A percentile compares a stretch with the other conserved stretches of the same genome.
Evolutionary conservation across 2,329 filamentous ascomycete genomes (phyloP).

Genomic region (Sarocladiaceae sp.): DNA sequence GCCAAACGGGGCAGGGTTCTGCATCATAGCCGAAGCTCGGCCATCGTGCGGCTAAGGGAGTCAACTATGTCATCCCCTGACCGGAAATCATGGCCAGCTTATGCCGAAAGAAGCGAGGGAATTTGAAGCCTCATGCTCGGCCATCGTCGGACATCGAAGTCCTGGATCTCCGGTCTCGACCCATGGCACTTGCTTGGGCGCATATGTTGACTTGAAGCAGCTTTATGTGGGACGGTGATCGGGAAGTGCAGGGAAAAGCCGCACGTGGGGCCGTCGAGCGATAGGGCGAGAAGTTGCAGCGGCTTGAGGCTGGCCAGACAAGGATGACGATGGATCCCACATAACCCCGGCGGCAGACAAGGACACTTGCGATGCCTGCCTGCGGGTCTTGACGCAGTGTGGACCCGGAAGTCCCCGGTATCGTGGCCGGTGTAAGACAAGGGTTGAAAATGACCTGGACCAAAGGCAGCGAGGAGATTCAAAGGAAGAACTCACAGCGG

Average conservation of each 20-base stretch:
- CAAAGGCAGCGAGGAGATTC: no score
- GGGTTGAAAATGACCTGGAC: no score
- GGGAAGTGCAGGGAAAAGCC: neutral
- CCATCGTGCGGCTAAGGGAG: neutral
- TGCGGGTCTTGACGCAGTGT: constrained; percentile 3
- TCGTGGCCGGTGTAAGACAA: neutral
- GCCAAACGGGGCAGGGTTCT: neutral
- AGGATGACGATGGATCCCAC: constrained; percentile 6
- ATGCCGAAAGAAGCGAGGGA: constrained; percentile 1
- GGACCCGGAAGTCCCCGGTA: constrained; percentile 4
- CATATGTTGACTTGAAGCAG: neutral
- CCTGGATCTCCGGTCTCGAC: no score
- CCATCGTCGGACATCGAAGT: constrained; percentile 8
- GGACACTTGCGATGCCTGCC: constrained; percentile 6
- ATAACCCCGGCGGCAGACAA: neutral
- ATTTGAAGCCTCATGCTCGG: neutral
- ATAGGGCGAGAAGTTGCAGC: neutral
- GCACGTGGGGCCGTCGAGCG: constrained; percentile 1
- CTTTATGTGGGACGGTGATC: neutral
- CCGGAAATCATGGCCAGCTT: neutral
- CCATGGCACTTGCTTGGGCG: neutral
- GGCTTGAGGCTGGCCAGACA: neutral
- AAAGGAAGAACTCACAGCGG: no score
- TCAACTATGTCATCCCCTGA: neutral
- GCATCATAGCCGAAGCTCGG: constrained; percentile 2